Percentiles rank a stretch among this genome's conserved stretches.
phyloP scores from a whole-genome alignment of 371 early-diverging fungal species.

The Mucor plumbeus region DNA sequence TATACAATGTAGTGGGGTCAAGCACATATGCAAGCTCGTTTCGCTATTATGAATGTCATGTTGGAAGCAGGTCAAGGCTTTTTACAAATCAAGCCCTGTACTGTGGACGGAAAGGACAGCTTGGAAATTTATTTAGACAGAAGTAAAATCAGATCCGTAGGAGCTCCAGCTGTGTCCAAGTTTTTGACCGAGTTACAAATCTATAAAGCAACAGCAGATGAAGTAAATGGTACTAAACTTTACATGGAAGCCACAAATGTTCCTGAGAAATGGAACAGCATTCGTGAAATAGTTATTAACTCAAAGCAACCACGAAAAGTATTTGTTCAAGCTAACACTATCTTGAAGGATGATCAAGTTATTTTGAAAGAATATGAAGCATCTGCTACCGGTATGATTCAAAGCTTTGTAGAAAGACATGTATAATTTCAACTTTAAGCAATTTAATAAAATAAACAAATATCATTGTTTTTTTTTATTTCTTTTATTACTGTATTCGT shows the following conservation, averaged over 20 bases:
- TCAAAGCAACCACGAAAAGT: conserved; percentile 65
- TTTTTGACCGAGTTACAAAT: conserved; percentile 62
- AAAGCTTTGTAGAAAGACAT: conserved; percentile 60
- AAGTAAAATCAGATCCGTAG: conserved; percentile 55
- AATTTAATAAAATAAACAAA: too few species aligned
- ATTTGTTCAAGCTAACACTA: conserved; percentile 62
- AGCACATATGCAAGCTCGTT: conserved; percentile 71
- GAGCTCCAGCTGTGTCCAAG: conserved; percentile 56
- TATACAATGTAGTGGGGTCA: conserved; percentile 53
- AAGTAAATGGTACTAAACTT: conserved; percentile 47
- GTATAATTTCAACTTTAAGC: conserved; percentile 22
- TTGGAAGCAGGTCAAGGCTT: conserved; percentile 53
- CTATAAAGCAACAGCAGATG: conserved; percentile 66
- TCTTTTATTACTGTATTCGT: too few species aligned
- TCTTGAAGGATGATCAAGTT: conserved; percentile 41
- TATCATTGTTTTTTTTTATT: too few species aligned
- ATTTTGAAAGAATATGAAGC: conserved; percentile 62
- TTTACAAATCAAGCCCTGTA: conserved; percentile 36
- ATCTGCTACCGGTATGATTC: conserved; percentile 61
- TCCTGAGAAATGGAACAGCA: conserved; percentile 51
- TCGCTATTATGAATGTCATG: conserved; percentile 62
- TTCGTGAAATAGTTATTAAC: conserved; percentile 58
- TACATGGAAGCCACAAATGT: conserved; percentile 60
- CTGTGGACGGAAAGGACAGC: conserved; percentile 36
- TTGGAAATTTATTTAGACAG: conserved; percentile 56